Percentiles rank a stretch among this genome's conserved stretches.
Conservation (phyloP, 495 filamentous ascomycete genomes). For the Neurospora tetrasperma region DNA sequence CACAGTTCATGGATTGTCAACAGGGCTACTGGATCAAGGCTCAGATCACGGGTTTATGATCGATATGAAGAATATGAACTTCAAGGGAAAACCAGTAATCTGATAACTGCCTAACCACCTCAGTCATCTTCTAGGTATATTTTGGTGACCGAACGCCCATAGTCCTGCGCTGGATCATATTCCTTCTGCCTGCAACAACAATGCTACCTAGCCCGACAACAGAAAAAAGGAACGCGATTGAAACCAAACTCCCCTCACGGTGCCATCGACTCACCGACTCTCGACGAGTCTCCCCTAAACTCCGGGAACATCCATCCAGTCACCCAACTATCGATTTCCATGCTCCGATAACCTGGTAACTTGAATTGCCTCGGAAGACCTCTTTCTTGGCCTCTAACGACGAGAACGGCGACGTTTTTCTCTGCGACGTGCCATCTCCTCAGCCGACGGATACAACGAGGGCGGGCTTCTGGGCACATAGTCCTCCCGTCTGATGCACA, state of each 20-base stretch:
- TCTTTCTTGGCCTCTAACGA: neutral
- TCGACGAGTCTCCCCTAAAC: neutral
- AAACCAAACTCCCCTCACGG: neutral
- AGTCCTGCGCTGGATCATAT: neutral
- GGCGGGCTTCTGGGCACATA: neutral
- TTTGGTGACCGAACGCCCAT: neutral
- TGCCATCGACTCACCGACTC: neutral
- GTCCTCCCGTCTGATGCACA: neutral
- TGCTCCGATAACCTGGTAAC: too few relatives aligned
- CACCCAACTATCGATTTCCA: too few relatives aligned
- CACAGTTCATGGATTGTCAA: neutral
- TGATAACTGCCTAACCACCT: neutral
- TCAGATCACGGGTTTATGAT: neutral
- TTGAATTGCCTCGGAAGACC: neutral
- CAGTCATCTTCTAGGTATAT: neutral
- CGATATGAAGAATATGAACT: neutral
- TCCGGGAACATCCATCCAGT: neutral
- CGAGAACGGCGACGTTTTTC: neutral
- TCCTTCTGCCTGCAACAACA: neutral
- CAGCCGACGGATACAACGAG: neutral
- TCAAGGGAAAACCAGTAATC: neutral
- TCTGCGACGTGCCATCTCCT: neutral
- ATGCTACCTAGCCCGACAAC: too few relatives aligned
- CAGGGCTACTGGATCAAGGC: too few relatives aligned
- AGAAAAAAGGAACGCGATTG: neutral